Evolutionary conservation across 192 early-diverging fungal genomes (phyloP).

Genomic region (Linderina pennispora): DNA sequence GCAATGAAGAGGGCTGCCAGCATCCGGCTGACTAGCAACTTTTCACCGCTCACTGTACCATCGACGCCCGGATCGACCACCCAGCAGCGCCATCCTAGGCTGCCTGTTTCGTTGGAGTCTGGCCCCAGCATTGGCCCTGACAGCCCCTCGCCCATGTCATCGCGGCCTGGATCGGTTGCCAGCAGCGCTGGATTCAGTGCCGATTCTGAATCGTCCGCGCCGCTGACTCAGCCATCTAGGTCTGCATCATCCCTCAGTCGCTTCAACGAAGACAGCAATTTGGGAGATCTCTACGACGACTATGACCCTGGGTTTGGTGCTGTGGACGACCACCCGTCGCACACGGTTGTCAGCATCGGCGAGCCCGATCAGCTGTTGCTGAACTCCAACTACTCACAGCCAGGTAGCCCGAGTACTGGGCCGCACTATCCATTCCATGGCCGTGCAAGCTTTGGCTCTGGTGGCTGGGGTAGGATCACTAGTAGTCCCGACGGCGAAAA

Average conservation of each 20-base stretch:
- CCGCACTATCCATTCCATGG: no score
- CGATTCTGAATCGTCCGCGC: slow-evolving; percentile 5
- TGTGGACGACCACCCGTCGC: slow-evolving; percentile 5
- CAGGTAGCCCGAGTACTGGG: no score
- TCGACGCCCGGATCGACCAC: slow-evolving; percentile 31
- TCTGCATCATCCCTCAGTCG: slow-evolving; percentile 22
- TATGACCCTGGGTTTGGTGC: slow-evolving; percentile 1
- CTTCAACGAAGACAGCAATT: slow-evolving; percentile 23
- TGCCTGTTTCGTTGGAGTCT: slow-evolving; percentile 1
- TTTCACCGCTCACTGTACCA: slow-evolving; percentile 42
- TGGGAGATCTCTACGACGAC: no score
- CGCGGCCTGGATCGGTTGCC: background rate
- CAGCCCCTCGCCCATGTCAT: no score
- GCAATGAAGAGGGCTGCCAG: slow-evolving; percentile 4
- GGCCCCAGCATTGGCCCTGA: slow-evolving; percentile 6
- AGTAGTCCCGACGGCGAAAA: background rate
- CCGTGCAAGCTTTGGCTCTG: no score
- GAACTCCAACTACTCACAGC: no score
- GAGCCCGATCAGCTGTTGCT: no score
- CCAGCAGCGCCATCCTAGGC: no score
- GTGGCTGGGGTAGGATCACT: background rate
- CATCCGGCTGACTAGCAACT: slow-evolving; percentile 32
- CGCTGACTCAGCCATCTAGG: slow-evolving; percentile 14
- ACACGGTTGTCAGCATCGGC: slow-evolving; percentile 4
- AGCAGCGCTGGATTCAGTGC: slow-evolving; percentile 6